These are phyloP conservation scores for Verticillium tricorpus DNA, from an alignment of 2,329 filamentous ascomycete species.

Conservation along the genomic window DNA sequence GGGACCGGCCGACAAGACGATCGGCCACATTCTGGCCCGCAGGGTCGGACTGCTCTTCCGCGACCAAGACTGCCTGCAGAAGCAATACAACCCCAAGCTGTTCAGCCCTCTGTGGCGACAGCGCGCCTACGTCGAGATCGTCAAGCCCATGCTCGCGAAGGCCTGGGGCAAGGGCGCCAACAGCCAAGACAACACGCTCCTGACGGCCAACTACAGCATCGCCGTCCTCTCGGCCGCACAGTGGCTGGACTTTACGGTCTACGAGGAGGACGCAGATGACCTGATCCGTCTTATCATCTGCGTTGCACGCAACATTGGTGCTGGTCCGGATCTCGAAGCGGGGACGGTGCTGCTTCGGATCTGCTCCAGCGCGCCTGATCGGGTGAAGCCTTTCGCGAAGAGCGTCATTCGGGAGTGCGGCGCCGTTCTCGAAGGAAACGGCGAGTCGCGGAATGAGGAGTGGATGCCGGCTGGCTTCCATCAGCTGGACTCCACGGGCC, in stretches of 20 bases:
- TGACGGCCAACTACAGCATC: conserved; percentile 37
- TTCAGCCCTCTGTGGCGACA: conserved; percentile 44
- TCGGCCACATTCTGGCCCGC: conserved; percentile 35
- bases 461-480: conserved; percentile 25
- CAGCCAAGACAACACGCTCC: conserved; percentile 21
- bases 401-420: conserved; percentile 43
- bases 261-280: conserved; percentile 43
- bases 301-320: conserved; percentile 35
- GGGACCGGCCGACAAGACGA: conserved; percentile 21
- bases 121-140: conserved; percentile 41
- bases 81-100: conserved; percentile 34
- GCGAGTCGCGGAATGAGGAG: conserved; percentile 15
- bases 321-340: conserved; percentile 36
- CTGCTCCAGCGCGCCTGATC: conserved; percentile 39
- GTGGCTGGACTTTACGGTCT: conserved; percentile 45
- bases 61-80: conserved; percentile 30
- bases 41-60: conserved; percentile 38
- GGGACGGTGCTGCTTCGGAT: conserved; percentile 20
- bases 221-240: conserved; percentile 44
- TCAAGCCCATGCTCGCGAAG: conserved; percentile 37
- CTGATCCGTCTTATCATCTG: conserved; percentile 47
- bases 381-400: conserved; percentile 42
- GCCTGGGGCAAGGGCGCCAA: conserved; percentile 30
- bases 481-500: conserved; percentile 5
- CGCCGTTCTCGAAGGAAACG: conserved; percentile 25